A percentile compares a stretch with the other conserved stretches of the same genome.
These are phyloP conservation scores for Penicillium digitatum DNA, from an alignment of 2,329 filamentous ascomycete genomes.

Conservation along the genomic window DNA sequence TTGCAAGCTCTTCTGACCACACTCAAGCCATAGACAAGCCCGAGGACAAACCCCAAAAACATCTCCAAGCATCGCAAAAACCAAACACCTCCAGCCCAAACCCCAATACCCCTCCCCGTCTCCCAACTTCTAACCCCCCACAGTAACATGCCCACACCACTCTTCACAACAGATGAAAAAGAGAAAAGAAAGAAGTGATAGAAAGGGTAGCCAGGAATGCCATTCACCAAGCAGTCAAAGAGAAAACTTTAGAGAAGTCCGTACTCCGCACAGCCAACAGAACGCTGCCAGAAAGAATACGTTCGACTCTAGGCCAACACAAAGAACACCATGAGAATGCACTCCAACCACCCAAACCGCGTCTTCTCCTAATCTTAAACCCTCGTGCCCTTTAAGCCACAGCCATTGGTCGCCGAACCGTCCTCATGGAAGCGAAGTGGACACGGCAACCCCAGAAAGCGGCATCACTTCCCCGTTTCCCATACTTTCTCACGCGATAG, in stretches of 20 bases:
- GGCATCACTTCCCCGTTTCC: conserved; percentile 19
- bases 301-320: neutral
- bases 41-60: neutral
- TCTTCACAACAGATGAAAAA: conserved; percentile 2
- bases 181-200: neutral
- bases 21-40: conserved; percentile 3
- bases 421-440: conserved; percentile 42
- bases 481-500: neutral
- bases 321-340: neutral
- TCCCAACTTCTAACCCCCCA: conserved; percentile 3
- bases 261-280: neutral
- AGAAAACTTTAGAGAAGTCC: neutral
- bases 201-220: neutral
- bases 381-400: conserved; percentile 29
- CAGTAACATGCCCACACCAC: neutral
- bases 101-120: conserved; percentile 1
- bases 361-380: neutral
- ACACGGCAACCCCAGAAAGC: conserved; percentile 40
- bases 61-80: neutral
- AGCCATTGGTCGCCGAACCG: conserved; percentile 42
- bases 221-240: neutral
- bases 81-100: conserved; percentile 8
- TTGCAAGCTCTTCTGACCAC: conserved; percentile 7
- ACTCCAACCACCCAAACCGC: neutral
- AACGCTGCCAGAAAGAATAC: neutral